These are phyloP conservation scores for Fraxinus anomala DNA, from an alignment of 257 asterid genomes.

Conservation along the genomic window DNA sequence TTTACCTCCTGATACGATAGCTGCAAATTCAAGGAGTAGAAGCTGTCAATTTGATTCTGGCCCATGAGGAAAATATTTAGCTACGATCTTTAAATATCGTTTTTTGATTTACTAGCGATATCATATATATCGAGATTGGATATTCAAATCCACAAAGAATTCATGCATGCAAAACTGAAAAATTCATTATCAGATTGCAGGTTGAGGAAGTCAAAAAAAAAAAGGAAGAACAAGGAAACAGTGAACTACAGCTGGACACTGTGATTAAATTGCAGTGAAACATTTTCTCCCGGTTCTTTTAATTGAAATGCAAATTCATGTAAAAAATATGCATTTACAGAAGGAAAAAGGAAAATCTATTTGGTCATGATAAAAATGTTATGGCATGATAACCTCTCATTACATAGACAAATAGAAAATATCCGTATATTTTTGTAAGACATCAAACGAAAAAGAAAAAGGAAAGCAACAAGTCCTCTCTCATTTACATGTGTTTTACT, in stretches of 20 bases:
- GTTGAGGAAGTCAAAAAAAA: background rate
- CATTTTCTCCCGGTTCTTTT: background rate
- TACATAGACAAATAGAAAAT: background rate
- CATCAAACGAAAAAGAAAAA: background rate
- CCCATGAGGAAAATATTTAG: background rate
- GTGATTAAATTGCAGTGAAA: background rate
- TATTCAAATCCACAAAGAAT: background rate
- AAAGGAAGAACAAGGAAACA: background rate
- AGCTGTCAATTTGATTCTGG: background rate
- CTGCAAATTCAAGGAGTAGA: constrained; percentile 44
- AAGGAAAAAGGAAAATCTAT: background rate
- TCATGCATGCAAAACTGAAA: background rate
- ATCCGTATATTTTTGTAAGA: background rate
- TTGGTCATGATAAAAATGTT: background rate
- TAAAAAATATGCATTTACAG: background rate
- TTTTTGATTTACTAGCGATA: background rate
- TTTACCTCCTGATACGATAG: constrained; percentile 61
- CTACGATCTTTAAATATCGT: too few relatives aligned
- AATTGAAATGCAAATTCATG: background rate
- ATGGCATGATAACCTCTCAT: background rate
- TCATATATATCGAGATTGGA: background rate
- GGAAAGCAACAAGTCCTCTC: background rate
- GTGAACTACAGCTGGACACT: background rate
- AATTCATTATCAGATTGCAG: background rate
- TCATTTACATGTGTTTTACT: background rate